Evolutionary conservation across 495 filamentous ascomycete genomes (phyloP).

Genomic region (Penicillium macrosclerotiorum): DNA sequence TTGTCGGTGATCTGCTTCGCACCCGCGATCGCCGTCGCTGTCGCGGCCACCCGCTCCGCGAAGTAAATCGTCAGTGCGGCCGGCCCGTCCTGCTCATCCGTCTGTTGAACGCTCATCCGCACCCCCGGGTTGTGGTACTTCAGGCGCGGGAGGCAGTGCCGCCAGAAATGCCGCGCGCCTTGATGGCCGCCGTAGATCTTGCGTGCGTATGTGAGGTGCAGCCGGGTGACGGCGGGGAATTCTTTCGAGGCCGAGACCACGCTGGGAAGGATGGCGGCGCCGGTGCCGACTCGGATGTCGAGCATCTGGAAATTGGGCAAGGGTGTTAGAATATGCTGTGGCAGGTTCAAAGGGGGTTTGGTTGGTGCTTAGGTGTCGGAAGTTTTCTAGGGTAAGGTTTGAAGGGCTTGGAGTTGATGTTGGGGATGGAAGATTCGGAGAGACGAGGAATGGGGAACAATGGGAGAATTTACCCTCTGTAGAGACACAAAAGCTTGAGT

Average conservation of each 20-base stretch:
- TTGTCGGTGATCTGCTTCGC: constrained; percentile 27
- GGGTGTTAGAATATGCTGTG: too few species aligned
- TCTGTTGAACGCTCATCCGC: constrained; percentile 76
- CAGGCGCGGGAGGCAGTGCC: constrained; percentile 71
- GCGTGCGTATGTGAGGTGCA: constrained; percentile 77
- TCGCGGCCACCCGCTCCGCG: constrained; percentile 36
- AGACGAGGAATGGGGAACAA: constrained; percentile 12
- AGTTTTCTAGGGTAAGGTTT: neutral
- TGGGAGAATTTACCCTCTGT: constrained; percentile 36
- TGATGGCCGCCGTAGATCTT: constrained; percentile 61
- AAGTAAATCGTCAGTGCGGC: constrained; percentile 79
- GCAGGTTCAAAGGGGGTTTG: too few species aligned
- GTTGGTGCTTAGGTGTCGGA: neutral
- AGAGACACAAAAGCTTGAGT: constrained; percentile 1
- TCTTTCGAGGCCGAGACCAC: constrained; percentile 45
- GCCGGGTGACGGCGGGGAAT: constrained; percentile 62
- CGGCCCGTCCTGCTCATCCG: constrained; percentile 47
- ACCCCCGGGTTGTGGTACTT: constrained; percentile 92
- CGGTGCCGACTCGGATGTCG: constrained; percentile 69
- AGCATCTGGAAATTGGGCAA: too few species aligned
- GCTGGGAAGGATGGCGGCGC: constrained; percentile 74
- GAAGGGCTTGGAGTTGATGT: neutral
- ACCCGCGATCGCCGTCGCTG: constrained; percentile 26
- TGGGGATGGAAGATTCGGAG: constrained; percentile 6
- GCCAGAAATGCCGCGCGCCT: constrained; percentile 91